Evolutionary conservation across 1,139 yeast species (phyloP).

Genomic region (Suhomyces bribrorum): DNA sequence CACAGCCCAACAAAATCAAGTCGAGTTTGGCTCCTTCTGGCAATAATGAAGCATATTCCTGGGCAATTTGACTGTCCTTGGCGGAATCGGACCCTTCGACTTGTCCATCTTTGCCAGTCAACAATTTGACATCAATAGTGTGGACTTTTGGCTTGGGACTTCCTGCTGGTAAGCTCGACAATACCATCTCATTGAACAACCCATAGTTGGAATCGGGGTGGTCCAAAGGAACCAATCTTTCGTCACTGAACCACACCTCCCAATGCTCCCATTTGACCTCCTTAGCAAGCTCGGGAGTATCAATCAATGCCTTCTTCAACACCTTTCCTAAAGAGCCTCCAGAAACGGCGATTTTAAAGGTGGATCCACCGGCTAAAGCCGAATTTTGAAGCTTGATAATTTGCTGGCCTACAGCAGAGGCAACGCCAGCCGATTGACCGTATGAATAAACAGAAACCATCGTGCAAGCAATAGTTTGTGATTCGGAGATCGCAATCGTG

Average conservation of each 20-base stretch:
- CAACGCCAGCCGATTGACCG: slow-evolving; percentile 56
- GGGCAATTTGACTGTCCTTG: slow-evolving; percentile 52
- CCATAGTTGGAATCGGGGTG: slow-evolving; percentile 74
- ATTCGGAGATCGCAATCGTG: neutral
- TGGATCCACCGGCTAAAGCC: slow-evolving; percentile 41
- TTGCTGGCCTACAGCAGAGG: slow-evolving; percentile 57
- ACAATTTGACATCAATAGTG: slow-evolving; percentile 51
- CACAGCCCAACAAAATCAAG: slow-evolving; percentile 68
- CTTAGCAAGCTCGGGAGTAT: slow-evolving; percentile 46
- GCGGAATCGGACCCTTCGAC: slow-evolving; percentile 34
- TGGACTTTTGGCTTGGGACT: slow-evolving; percentile 44
- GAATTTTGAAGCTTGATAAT: slow-evolving; percentile 56
- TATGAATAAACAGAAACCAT: slow-evolving; percentile 52
- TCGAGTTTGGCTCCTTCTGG: slow-evolving; percentile 49
- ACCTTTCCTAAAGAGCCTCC: slow-evolving; percentile 90
- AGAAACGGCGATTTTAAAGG: slow-evolving; percentile 77
- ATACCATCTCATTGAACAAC: slow-evolving; percentile 57
- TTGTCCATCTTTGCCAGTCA: slow-evolving; percentile 49
- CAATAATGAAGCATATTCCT: slow-evolving; percentile 47
- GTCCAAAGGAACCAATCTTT: slow-evolving; percentile 86
- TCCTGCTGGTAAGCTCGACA: slow-evolving; percentile 40
- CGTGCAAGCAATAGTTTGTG: neutral
- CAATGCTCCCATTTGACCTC: slow-evolving; percentile 69
- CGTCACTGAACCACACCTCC: slow-evolving; percentile 97
- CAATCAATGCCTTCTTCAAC: slow-evolving; percentile 68